Percentiles rank a stretch among this genome's conserved stretches.
Conservation (phyloP, 768 basidiomycete species). For the Clitopilus hobsonii region DNA sequence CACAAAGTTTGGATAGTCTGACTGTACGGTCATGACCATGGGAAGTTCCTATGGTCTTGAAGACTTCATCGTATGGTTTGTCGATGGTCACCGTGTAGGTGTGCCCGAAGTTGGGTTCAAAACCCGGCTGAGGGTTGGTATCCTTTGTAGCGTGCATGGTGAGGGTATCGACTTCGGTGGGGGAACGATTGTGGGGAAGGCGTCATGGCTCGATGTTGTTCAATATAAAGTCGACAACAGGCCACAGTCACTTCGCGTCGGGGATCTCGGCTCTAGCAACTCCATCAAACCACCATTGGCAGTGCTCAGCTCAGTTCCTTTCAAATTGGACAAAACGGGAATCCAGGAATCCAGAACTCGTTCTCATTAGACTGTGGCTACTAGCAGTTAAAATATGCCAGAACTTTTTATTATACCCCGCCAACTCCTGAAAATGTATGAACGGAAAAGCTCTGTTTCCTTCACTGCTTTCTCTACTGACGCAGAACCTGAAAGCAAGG, state of each 20-base stretch:
- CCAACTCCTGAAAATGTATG: constrained; percentile 68
- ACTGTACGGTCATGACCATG: constrained; percentile 28
- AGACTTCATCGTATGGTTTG: constrained; percentile 22
- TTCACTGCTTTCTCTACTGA: constrained; percentile 39
- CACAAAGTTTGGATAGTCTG: constrained; percentile 23
- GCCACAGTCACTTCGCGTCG: background rate
- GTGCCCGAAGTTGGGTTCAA: constrained; percentile 24
- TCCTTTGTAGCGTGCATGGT: background rate
- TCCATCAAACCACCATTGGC: background rate
- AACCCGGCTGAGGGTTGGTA: constrained; percentile 5
- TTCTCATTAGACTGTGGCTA: too few species aligned
- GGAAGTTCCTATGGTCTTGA: constrained; percentile 21
- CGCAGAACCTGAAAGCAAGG: constrained; percentile 49
- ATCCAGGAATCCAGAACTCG: too few species aligned
- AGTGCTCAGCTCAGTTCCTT: background rate
- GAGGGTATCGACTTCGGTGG: too few species aligned
- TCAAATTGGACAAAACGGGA: too few species aligned
- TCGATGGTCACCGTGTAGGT: constrained; percentile 22
- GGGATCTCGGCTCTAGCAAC: background rate
- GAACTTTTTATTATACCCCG: constrained; percentile 65
- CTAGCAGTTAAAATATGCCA: constrained; percentile 38
- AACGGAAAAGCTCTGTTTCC: constrained; percentile 51
- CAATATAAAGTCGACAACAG: background rate
- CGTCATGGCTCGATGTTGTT: background rate
- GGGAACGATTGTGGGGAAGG: too few species aligned